Conservation (phyloP, 2,329 filamentous ascomycete genomes). For the Paradendryphiella salina region DNA sequence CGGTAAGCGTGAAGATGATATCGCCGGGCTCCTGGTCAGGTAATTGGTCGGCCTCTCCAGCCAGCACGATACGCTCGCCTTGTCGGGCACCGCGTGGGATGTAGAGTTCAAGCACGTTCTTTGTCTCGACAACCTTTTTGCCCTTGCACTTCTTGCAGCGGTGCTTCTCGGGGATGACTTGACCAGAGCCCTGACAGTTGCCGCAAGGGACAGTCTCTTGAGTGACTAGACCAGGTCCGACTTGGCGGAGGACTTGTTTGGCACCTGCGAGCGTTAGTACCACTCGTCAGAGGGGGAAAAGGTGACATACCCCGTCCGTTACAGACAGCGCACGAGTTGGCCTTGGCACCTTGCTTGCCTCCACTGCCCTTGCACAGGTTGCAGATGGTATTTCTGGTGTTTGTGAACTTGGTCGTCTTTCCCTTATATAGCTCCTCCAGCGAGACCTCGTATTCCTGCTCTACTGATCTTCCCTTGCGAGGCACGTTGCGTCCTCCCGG, state of each 20-base stretch:
- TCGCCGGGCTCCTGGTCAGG: constrained; percentile 89
- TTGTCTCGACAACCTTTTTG: constrained; percentile 80
- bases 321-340: constrained; percentile 80
- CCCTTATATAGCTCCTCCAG: constrained; percentile 97
- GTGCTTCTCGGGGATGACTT: constrained; percentile 92
- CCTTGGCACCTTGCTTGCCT: constrained; percentile 88
- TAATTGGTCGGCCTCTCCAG: constrained; percentile 91
- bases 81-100: constrained; percentile 80
- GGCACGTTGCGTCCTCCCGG: constrained; percentile 56
- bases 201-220: constrained; percentile 79
- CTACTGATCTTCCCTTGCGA: constrained; percentile 77
- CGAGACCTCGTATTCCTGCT: constrained; percentile 87
- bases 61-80: constrained; percentile 85
- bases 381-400: constrained; percentile 92
- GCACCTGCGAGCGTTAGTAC: constrained; percentile 55
- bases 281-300: background rate
- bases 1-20: constrained; percentile 84
- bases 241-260: constrained; percentile 75
- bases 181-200: constrained; percentile 81
- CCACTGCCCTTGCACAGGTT: constrained; percentile 83
- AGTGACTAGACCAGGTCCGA: constrained; percentile 84
- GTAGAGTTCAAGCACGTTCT: constrained; percentile 94
- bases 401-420: constrained; percentile 95
- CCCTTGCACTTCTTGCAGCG: constrained; percentile 99
- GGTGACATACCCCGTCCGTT: constrained; percentile 66